A percentile compares a stretch with the other conserved stretches of the same genome.
phyloP scores from a whole-genome alignment of 2,329 filamentous ascomycete genomes.

The Tolypocladium ovalisporum region DNA sequence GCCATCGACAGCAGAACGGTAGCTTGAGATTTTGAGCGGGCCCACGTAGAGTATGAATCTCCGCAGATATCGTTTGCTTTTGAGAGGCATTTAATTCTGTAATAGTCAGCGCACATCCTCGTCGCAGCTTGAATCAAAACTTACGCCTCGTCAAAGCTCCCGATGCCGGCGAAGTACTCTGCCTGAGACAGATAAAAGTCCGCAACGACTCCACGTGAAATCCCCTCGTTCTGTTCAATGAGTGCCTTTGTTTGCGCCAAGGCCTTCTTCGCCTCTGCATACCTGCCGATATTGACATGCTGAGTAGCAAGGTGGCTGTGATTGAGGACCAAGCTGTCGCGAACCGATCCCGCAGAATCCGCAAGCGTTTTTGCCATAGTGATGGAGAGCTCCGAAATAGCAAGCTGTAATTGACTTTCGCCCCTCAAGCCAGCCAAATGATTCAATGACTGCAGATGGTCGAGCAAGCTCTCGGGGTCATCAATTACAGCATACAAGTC shows the following conservation, averaged over 20 bases:
- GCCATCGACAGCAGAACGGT: constrained; percentile 18
- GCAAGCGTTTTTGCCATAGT: constrained; percentile 25
- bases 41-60: constrained; percentile 19
- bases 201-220: constrained; percentile 29
- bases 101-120: background rate
- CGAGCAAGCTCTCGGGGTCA: constrained; percentile 35
- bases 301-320: constrained; percentile 39
- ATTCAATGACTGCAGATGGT: constrained; percentile 37
- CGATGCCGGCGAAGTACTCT: constrained; percentile 61
- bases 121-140: constrained; percentile 6
- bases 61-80: constrained; percentile 28
- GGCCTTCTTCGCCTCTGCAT: constrained; percentile 34
- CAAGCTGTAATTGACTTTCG: constrained; percentile 32
- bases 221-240: constrained; percentile 22
- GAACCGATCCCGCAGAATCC: constrained; percentile 15
- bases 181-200: constrained; percentile 59
- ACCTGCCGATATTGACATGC: constrained; percentile 42
- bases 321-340: constrained; percentile 32
- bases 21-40: constrained; percentile 20
- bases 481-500: constrained; percentile 36
- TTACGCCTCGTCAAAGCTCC: constrained; percentile 51
- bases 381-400: constrained; percentile 34
- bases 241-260: constrained; percentile 49
- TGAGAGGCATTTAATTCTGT: constrained; percentile 19
- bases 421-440: constrained; percentile 42